phyloP scores from a whole-genome alignment of 768 basidiomycete species.

The Pulveroboletus sp. region DNA sequence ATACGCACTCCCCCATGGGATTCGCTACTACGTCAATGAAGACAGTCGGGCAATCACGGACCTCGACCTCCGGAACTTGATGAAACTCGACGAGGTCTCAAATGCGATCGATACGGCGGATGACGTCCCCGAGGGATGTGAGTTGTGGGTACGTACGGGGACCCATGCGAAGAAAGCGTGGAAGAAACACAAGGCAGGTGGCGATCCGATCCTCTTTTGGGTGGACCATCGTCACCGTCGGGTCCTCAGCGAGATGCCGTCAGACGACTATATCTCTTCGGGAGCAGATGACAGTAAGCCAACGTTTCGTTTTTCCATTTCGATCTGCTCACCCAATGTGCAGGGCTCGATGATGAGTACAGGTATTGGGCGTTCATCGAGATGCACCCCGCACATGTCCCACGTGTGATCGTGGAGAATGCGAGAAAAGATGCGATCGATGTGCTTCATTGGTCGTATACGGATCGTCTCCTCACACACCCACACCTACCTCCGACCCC shows the following conservation, averaged over 20 bases:
- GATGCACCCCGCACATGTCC: constrained; percentile 69
- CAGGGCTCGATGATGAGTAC: constrained; percentile 74
- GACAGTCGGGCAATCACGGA: constrained; percentile 66
- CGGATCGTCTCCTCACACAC: constrained; percentile 70
- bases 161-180: constrained; percentile 27
- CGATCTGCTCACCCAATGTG: not conserved
- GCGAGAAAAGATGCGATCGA: constrained; percentile 71
- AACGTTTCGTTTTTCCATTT: not conserved
- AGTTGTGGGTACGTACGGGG: constrained; percentile 59
- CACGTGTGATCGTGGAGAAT: constrained; percentile 45
- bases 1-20: constrained; percentile 70
- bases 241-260: constrained; percentile 46
- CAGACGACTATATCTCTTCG: constrained; percentile 22
- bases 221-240: constrained; percentile 62
- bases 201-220: constrained; percentile 49
- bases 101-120: constrained; percentile 29
- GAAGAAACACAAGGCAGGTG: constrained; percentile 29
- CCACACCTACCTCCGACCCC: constrained; percentile 42
- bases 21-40: constrained; percentile 68
- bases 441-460: constrained; percentile 77
- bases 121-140: constrained; percentile 45
- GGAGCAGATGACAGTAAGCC: constrained; percentile 43
- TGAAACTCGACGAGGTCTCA: constrained; percentile 43
- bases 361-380: constrained; percentile 83
- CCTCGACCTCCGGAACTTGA: constrained; percentile 55